These are phyloP conservation scores for Aspergillus sp. DNA, from an alignment of 2,329 filamentous ascomycete species.

Conservation along the genomic window DNA sequence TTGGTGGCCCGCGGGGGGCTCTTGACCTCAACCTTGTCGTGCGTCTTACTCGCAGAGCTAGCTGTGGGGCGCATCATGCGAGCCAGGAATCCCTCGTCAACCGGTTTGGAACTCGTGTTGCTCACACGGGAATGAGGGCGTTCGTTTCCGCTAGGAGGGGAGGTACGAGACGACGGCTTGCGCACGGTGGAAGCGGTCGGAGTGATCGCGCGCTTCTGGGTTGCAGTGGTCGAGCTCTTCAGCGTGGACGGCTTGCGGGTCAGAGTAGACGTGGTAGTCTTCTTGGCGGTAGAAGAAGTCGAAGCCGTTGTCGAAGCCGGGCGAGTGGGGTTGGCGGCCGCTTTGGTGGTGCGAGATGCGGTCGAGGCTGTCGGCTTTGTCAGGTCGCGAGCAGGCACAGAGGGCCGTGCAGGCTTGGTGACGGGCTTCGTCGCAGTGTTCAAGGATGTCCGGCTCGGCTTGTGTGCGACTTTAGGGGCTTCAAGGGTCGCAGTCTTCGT, in stretches of 20 bases:
- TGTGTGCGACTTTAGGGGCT: constrained; percentile 31
- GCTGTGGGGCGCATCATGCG: constrained; percentile 56
- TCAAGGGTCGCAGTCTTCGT: constrained; percentile 34
- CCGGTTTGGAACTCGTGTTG: constrained; percentile 37
- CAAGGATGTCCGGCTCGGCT: constrained; percentile 35
- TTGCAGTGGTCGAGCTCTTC: constrained; percentile 28
- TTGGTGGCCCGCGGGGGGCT: constrained; percentile 38
- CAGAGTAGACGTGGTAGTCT: constrained; percentile 25
- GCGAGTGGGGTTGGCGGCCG: constrained; percentile 42
- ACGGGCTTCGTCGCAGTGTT: constrained; percentile 32
- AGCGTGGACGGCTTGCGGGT: constrained; percentile 41
- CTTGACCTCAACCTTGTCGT: constrained; percentile 48
- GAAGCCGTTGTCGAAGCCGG: constrained; percentile 43
- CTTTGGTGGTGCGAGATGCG: constrained; percentile 33
- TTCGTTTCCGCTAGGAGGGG: constrained; percentile 32
- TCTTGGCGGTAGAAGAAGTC: constrained; percentile 44
- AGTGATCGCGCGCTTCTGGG: constrained; percentile 26
- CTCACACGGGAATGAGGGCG: constrained; percentile 46
- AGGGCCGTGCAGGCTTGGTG: constrained; percentile 29
- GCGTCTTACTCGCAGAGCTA: constrained; percentile 51
- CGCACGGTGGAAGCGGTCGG: constrained; percentile 29
- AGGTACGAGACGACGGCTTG: constrained; percentile 35
- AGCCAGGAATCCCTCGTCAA: constrained; percentile 51
- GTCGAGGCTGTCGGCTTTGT: constrained; percentile 27
- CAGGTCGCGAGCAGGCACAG: constrained; percentile 32